Conservation (phyloP, 208 protist genomes). For the Trypanosoma platydactyli region DNA sequence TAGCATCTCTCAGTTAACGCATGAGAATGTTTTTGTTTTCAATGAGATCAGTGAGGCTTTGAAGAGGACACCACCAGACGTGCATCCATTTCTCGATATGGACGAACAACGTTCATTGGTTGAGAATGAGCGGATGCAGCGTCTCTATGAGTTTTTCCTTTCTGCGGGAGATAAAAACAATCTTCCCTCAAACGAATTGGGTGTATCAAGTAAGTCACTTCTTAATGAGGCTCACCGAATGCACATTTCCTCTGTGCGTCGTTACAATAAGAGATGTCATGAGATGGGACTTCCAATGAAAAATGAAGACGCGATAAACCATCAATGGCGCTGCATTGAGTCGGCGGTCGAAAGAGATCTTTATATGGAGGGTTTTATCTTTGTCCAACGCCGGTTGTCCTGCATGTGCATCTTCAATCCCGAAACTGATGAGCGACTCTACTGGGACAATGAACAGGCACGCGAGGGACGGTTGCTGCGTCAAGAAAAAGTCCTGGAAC, state of each 20-base stretch:
- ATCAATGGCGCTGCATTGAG: constrained; percentile 45
- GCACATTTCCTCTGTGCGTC: constrained; percentile 22
- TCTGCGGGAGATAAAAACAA: constrained; percentile 25
- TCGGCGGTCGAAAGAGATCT: constrained; percentile 42
- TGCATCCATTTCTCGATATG: constrained; percentile 60
- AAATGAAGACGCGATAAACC: constrained; percentile 26
- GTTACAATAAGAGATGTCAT: constrained; percentile 17
- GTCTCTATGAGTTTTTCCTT: constrained; percentile 36
- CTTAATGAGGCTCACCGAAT: constrained; percentile 46
- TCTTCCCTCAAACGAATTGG: constrained; percentile 25
- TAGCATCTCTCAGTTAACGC: neutral
- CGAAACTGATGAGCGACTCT: constrained; percentile 43
- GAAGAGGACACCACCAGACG: neutral
- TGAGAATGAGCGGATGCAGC: constrained; percentile 26
- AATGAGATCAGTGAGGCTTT: constrained; percentile 10
- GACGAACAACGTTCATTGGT: constrained; percentile 30
- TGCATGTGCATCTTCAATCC: constrained; percentile 72
- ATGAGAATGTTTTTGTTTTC: neutral
- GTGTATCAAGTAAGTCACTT: constrained; percentile 40
- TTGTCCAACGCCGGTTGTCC: constrained; percentile 54
- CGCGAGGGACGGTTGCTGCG: constrained; percentile 37
- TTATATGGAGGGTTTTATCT: constrained; percentile 30
- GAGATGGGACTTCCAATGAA: constrained; percentile 11
- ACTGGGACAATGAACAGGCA: constrained; percentile 37
- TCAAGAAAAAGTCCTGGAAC: constrained; percentile 36